phyloP scores from a whole-genome alignment of 306 rosid species.

The Spatholobus suberectus region DNA sequence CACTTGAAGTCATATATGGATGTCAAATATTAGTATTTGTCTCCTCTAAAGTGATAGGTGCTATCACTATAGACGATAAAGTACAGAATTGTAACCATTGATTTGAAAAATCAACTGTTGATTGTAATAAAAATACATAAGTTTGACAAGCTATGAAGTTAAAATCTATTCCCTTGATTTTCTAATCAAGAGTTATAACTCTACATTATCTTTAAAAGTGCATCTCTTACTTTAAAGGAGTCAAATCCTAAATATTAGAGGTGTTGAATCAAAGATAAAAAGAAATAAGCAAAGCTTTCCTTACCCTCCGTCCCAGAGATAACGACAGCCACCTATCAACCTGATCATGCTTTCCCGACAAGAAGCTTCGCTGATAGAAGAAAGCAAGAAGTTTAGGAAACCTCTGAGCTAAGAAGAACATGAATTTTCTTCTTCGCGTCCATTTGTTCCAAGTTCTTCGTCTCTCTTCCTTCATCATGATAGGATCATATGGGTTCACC shows the following conservation, averaged over 20 bases:
- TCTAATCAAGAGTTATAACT: background rate
- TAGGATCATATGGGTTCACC: constrained; percentile 91
- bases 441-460: constrained; percentile 85
- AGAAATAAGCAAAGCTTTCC: constrained; percentile 28
- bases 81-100: background rate
- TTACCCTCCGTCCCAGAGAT: constrained; percentile 91
- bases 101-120: background rate
- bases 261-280: background rate
- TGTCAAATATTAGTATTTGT: background rate
- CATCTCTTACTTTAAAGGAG: background rate
- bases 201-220: background rate
- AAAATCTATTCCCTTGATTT: background rate
- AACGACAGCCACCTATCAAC: constrained; percentile 88
- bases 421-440: constrained; percentile 68
- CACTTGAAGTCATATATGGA: background rate
- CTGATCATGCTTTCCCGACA: constrained; percentile 92
- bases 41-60: background rate
- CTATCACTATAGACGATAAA: background rate
- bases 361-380: constrained; percentile 78
- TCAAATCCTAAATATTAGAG: background rate
- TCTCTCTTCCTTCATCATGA: constrained; percentile 78
- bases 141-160: background rate
- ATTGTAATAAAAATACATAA: background rate
- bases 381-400: constrained; percentile 70
- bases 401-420: constrained; percentile 75